These are phyloP conservation scores for Protomyces macrosporus DNA, from an alignment of 1,139 yeast species.

Conservation along the genomic window DNA sequence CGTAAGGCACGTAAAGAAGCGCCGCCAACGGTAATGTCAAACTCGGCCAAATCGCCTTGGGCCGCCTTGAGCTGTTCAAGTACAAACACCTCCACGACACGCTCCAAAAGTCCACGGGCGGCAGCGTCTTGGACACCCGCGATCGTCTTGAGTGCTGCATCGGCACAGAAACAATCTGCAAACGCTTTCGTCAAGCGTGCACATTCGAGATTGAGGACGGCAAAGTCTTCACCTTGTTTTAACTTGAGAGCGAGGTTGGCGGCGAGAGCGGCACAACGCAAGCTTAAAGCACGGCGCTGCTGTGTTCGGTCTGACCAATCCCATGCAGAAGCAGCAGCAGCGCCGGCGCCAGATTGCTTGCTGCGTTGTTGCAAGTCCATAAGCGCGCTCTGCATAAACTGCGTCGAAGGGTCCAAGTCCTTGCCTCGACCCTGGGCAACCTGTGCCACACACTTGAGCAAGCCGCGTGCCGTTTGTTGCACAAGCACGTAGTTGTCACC, in stretches of 20 bases:
- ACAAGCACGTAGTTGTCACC: constrained; percentile 22
- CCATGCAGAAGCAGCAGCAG: not conserved
- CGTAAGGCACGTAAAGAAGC: not conserved
- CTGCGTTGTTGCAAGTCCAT: not conserved
- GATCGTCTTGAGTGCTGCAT: not conserved
- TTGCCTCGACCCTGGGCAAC: not conserved
- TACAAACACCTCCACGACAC: not conserved
- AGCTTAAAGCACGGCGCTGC: not conserved
- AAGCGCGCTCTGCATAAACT: constrained; percentile 3
- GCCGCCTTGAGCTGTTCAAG: constrained; percentile 1
- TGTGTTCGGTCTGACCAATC: constrained; percentile 4
- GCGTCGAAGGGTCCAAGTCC: constrained; percentile 6
- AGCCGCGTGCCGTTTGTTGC: constrained; percentile 25
- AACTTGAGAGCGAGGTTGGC: not conserved
- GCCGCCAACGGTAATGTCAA: not conserved
- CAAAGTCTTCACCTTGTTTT: not conserved
- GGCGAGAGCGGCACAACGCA: not conserved
- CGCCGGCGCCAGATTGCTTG: not conserved
- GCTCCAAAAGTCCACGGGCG: not conserved
- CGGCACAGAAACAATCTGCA: constrained; percentile 5
- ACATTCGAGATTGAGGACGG: constrained; percentile 13
- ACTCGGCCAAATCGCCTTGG: constrained; percentile 8
- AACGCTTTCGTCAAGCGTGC: constrained; percentile 18
- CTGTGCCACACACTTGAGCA: constrained; percentile 1
- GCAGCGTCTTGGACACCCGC: not conserved